A percentile compares a stretch with the other conserved stretches of the same genome.
Evolutionary conservation across 2,329 filamentous ascomycete genomes (phyloP).

Genomic region (Aspergillus ibericus): DNA sequence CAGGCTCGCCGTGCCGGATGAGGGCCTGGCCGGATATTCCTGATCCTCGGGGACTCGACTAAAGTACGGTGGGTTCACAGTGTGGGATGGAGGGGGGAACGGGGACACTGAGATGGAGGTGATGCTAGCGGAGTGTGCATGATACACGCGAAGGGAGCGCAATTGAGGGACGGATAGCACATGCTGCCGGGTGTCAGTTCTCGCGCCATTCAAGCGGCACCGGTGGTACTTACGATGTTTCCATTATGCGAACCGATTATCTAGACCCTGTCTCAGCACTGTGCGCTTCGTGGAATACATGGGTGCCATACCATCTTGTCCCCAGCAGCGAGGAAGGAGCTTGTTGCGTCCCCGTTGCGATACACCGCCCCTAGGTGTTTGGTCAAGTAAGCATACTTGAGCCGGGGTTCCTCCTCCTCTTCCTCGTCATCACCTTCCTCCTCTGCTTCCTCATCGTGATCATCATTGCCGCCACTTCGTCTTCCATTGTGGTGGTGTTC

Average conservation of each 20-base stretch:
- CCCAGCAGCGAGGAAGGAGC: constrained; percentile 82
- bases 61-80: constrained; percentile 38
- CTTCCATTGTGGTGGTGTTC: constrained; percentile 22
- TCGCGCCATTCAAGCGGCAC: background rate
- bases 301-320: constrained; percentile 81
- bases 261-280: constrained; percentile 52
- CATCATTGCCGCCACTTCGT: constrained; percentile 26
- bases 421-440: constrained; percentile 73
- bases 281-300: constrained; percentile 13
- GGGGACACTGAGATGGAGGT: constrained; percentile 90
- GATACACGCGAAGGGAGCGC: constrained; percentile 79
- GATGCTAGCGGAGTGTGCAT: constrained; percentile 88
- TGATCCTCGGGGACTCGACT: constrained; percentile 34
- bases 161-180: constrained; percentile 81
- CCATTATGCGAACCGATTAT: constrained; percentile 94
- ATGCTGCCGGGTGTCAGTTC: constrained; percentile 58
- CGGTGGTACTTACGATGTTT: constrained; percentile 70
- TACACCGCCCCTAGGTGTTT: constrained; percentile 78
- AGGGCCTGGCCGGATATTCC: constrained; percentile 23
- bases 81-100: constrained; percentile 63
- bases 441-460: constrained; percentile 50
- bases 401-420: constrained; percentile 87
- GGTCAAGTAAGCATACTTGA: constrained; percentile 90
- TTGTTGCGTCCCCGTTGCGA: constrained; percentile 92
- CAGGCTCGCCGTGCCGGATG: constrained; percentile 31